Base-by-base conservation (phyloP, 2,329 filamentous ascomycete species). In the Daldinia eschscholtzii region DNA sequence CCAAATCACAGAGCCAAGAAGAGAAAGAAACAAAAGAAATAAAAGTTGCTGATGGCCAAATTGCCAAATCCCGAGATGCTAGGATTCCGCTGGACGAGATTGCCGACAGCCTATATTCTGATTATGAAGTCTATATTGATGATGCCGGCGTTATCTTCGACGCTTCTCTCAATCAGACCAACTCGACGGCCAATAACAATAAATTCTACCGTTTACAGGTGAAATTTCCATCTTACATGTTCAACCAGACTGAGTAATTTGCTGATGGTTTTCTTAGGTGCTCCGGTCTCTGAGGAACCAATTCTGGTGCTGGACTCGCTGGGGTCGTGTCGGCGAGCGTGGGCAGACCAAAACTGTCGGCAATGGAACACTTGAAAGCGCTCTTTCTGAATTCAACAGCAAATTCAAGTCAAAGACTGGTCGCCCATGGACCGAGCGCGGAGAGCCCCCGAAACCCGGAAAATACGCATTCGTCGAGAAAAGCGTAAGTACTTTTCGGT, bases 401-500 rank as follows among this genome's bases (percentile, higher is more conserved):
- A 89, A 90, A 74, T 91, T 91, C 79, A 87, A 84, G 64, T 83
- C 85, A 73, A 91, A 91, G 78, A 86, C 87, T 0, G 89, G 89
- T 0, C 77, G 88, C 20, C 6, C 73, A 0, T 91, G 89, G 88
- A 81, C 79, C 0, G 79, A 87, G 33, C 85, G 89, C 4, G 80
- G 79, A 2, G 79, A 84, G 0, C 79, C 85, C 2, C 89, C 92
- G 0, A 91, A 88, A 74, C 80, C 85, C 0, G 89, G 86, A 37
- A 91, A 92, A 76, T 97, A 97, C 75, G 91, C 91, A 2, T 97
- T 93, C 76, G 85, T 97, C 10, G 93, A 97, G 80, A 87, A 87
- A 46, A 92, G 87, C 76, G 68, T 70, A 57, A 42, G 68, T 65
- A 44, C 20, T 23, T 42, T 20, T 60, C 59, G 20, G 9, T 57